Base-by-base conservation (phyloP, 2,329 filamentous ascomycete species). In the Neofusicoccum laricinum region DNA sequence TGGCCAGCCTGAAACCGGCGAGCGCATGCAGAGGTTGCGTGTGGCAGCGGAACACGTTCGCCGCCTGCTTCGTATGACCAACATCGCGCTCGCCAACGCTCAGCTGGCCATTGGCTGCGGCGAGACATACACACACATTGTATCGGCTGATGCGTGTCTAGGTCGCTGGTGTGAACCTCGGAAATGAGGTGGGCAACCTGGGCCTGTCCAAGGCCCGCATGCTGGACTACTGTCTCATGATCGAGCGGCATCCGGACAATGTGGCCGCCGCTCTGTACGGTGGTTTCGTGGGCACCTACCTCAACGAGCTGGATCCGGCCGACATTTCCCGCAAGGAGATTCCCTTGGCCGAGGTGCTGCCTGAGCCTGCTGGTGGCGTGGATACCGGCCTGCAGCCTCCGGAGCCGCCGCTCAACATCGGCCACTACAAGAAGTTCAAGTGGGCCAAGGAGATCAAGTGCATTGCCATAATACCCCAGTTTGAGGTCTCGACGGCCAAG, bases 141-240 rank as follows among this genome's bases (percentile, higher is more conserved):
- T 55, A 55, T 36, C 41, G 41, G 63, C 63, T 64, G 41, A 64
- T 55, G n/a, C 63, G 7, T 51, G 43, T 50, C 36, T 50, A 64
- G 63, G 63, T 98, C 6, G 95, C 93, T 0, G 95, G 95, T 68
- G 94, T 97, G n/a, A 87, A 93, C 77, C 84, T 99, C 50, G 95
- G 90, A 45, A 97, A 95, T 80, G 90, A 96, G 76, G 90, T 95
- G 51, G 94, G 93, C 41, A 85, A 89, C 36, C 84, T 99, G 66
- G 83, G 89, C 49, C 81, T 99, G 67, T 87, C 86, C 65, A 89
- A 91, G 72, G 90, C 92, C 68, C 85, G 95, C 43, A 86, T 99
- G 75, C 89, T 99, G 71, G 95, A 99, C 79, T 99, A 93, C 77
- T 97, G 92, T 75, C 83, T 99, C 69, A 99, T 99, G 95, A 96